Percentiles rank a stretch among this genome's conserved stretches.
phyloP scores from a whole-genome alignment of 2,329 filamentous ascomycete species.

The Ilyonectria sp. region DNA sequence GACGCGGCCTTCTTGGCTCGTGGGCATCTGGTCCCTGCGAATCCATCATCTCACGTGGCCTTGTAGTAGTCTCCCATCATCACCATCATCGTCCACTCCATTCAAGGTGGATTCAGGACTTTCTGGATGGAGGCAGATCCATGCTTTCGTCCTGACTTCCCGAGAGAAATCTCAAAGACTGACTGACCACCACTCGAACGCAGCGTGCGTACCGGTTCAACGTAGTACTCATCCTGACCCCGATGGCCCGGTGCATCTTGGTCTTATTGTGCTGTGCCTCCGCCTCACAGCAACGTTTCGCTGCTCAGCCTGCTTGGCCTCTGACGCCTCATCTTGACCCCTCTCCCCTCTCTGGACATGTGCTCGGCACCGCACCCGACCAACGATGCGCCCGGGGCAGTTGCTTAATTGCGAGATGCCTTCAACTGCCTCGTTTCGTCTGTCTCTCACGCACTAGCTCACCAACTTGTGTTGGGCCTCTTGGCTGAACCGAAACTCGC shows the following conservation, averaged over 20 bases:
- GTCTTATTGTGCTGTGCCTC: neutral
- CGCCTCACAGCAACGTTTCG: slow-evolving; percentile 25
- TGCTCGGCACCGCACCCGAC: neutral
- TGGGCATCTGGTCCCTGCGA: slow-evolving; percentile 31
- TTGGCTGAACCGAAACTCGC: slow-evolving; percentile 12
- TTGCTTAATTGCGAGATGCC: neutral
- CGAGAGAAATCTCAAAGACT: neutral
- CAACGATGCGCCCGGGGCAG: neutral
- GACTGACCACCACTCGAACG: neutral
- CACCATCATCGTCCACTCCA: neutral
- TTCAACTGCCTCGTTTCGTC: neutral
- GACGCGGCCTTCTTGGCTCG: slow-evolving; percentile 41
- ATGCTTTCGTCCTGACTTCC: neutral
- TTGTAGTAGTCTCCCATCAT: slow-evolving; percentile 34
- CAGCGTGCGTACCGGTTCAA: neutral
- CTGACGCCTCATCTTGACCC: slow-evolving; percentile 15
- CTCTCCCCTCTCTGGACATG: neutral
- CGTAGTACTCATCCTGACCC: neutral
- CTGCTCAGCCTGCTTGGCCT: slow-evolving; percentile 25
- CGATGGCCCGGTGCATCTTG: neutral
- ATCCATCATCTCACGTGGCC: slow-evolving; percentile 42
- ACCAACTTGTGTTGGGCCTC: neutral
- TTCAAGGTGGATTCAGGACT: neutral
- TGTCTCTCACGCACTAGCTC: neutral
- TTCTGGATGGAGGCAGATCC: neutral